phyloP scores from a whole-genome alignment of 768 basidiomycete genomes.

The Lactarius vividus region DNA sequence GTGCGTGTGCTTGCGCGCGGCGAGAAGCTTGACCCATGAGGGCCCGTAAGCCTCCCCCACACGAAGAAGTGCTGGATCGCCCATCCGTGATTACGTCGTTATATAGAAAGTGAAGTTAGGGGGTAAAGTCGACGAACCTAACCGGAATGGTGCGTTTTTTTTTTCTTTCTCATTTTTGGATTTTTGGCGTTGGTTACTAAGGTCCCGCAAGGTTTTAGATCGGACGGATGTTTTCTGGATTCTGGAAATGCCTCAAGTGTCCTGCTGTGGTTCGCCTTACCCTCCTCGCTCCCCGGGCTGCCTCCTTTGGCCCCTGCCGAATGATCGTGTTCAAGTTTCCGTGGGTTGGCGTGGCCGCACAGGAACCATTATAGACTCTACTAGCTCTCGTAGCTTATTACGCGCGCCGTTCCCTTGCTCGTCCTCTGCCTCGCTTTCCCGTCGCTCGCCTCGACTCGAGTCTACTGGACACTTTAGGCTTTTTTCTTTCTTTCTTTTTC shows the following conservation, averaged over 20 bases:
- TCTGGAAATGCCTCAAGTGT: constrained; percentile 2
- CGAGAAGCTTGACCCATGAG: constrained; percentile 68
- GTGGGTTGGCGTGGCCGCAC: background rate
- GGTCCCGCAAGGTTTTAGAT: background rate
- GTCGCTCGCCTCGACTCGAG: background rate
- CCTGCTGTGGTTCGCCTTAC: too few relatives aligned
- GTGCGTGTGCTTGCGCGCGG: constrained; percentile 80
- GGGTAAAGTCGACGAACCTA: background rate
- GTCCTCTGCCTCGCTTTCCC: background rate
- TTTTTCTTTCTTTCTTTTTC: background rate
- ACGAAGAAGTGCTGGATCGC: background rate
- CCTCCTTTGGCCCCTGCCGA: background rate
- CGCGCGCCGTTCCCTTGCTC: background rate
- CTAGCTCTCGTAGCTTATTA: background rate
- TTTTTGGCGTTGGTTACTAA: too few relatives aligned
- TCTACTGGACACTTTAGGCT: background rate
- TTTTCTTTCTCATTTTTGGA: background rate
- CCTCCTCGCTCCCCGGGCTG: background rate
- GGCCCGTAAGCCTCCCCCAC: background rate
- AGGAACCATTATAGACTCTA: background rate
- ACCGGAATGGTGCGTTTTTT: background rate
- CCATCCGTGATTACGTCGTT: background rate
- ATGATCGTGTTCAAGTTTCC: background rate
- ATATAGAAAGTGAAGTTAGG: background rate
- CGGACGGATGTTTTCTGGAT: constrained; percentile 4